Evolutionary conservation across 257 asterid species (phyloP).

Genomic region (Handroanthus guayacan): DNA sequence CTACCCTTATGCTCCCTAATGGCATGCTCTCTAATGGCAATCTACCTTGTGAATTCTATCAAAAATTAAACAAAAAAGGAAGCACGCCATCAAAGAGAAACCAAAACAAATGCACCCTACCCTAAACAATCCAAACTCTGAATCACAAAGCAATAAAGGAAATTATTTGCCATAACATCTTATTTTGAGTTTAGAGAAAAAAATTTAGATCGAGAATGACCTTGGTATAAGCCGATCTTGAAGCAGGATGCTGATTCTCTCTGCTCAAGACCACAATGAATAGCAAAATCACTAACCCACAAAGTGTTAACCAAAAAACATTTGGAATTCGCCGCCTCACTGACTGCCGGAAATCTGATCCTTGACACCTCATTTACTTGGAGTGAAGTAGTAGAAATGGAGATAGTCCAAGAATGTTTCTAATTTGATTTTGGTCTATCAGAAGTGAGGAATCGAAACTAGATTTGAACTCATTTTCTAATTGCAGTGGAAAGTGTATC

Average conservation of each 20-base stretch:
- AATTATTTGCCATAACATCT: not conserved
- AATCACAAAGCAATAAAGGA: not conserved
- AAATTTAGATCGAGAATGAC: slow-evolving; percentile 48
- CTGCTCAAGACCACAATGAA: slow-evolving; percentile 68
- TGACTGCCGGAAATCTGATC: slow-evolving; percentile 80
- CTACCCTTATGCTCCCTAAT: not conserved
- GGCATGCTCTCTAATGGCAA: not conserved
- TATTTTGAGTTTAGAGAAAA: not conserved
- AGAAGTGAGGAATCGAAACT: slow-evolving; percentile 29
- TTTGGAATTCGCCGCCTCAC: slow-evolving; percentile 75
- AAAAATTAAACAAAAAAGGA: slow-evolving; percentile 12
- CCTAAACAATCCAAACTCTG: slow-evolving; percentile 10
- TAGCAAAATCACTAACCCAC: slow-evolving; percentile 66
- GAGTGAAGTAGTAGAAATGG: not conserved
- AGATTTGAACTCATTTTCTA: slow-evolving; percentile 18
- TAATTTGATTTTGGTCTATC: not conserved
- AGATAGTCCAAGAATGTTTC: slow-evolving; percentile 8
- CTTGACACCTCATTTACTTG: slow-evolving; percentile 74
- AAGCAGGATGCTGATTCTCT: slow-evolving; percentile 58
- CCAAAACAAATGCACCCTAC: not conserved
- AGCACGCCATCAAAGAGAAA: not conserved
- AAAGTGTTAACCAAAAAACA: slow-evolving; percentile 64
- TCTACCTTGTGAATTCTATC: slow-evolving; percentile 2
- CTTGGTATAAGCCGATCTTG: slow-evolving; percentile 69
- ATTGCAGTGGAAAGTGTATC: slow-evolving; percentile 26